These are phyloP conservation scores for Hysterangium stoloniferum DNA, from an alignment of 768 basidiomycete species.

Conservation along the genomic window DNA sequence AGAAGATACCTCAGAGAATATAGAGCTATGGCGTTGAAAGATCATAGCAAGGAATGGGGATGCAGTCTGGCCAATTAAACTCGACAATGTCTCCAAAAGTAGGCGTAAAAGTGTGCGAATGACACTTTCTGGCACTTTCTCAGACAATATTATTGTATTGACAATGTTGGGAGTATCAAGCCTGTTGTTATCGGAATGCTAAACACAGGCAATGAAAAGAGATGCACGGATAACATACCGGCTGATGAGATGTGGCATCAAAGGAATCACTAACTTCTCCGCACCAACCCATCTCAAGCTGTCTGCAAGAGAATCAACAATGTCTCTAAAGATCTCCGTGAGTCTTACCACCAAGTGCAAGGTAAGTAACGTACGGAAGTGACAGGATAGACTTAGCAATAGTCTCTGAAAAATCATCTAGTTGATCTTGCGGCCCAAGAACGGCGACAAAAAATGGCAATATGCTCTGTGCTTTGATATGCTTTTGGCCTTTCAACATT, in stretches of 20 bases:
- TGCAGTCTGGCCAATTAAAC: no score
- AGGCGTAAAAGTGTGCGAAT: no score
- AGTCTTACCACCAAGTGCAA: neutral
- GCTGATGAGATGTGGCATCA: conserved; percentile 18
- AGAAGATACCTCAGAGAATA: conserved; percentile 38
- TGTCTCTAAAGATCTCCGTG: conserved; percentile 12
- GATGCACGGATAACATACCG: neutral
- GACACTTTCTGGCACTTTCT: no score
- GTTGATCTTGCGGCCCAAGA: conserved; percentile 51
- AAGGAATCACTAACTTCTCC: conserved; percentile 23
- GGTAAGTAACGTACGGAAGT: conserved; percentile 38
- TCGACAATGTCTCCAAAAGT: no score
- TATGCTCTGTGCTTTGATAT: conserved; percentile 48
- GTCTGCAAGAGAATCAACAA: conserved; percentile 14
- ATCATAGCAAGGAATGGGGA: conserved; percentile 43
- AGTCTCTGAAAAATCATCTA: conserved; percentile 37
- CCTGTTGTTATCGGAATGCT: no score
- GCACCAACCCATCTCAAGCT: conserved; percentile 17
- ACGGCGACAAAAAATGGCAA: conserved; percentile 59
- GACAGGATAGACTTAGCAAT: conserved; percentile 30
- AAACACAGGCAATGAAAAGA: no score
- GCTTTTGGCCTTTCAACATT: conserved; percentile 38
- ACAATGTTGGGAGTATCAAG: no score
- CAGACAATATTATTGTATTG: no score
- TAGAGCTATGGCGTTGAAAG: conserved; percentile 55